Evolutionary conservation across 306 rosid species (phyloP).

Genomic region (Fragaria vesca): DNA sequence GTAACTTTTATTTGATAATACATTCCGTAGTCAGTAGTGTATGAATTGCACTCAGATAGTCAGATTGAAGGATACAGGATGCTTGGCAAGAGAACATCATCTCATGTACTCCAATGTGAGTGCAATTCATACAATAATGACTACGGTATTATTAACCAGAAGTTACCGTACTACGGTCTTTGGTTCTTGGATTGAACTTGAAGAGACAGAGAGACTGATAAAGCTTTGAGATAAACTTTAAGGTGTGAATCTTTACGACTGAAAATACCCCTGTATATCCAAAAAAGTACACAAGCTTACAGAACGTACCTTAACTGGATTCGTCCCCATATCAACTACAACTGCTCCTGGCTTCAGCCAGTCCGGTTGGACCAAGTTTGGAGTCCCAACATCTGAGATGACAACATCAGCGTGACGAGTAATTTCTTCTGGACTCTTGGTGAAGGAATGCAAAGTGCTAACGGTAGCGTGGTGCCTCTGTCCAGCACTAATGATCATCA

Average conservation of each 20-base stretch:
- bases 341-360: constrained; percentile 59
- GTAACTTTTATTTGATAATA: too few species aligned
- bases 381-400: constrained; percentile 52
- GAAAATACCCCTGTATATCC: neutral
- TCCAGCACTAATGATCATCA: constrained; percentile 10
- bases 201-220: neutral
- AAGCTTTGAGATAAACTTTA: neutral
- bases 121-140: neutral
- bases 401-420: constrained; percentile 52
- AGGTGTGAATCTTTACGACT: neutral
- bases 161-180: neutral
- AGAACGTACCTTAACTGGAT: constrained; percentile 38
- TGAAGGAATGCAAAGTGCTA: constrained; percentile 40
- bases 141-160: neutral
- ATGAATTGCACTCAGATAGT: too few species aligned
- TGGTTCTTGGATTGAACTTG: neutral
- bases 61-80: too few species aligned
- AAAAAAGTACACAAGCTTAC: neutral
- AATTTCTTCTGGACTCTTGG: constrained; percentile 41
- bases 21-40: too few species aligned
- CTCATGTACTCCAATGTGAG: neutral
- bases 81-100: neutral
- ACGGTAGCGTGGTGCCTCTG: constrained; percentile 60
- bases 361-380: constrained; percentile 39
- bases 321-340: constrained; percentile 56